Evolutionary conservation across 225 moss, liverwort and hornwort species (phyloP).

Genomic region (Pseudoscleropodium purum): DNA sequence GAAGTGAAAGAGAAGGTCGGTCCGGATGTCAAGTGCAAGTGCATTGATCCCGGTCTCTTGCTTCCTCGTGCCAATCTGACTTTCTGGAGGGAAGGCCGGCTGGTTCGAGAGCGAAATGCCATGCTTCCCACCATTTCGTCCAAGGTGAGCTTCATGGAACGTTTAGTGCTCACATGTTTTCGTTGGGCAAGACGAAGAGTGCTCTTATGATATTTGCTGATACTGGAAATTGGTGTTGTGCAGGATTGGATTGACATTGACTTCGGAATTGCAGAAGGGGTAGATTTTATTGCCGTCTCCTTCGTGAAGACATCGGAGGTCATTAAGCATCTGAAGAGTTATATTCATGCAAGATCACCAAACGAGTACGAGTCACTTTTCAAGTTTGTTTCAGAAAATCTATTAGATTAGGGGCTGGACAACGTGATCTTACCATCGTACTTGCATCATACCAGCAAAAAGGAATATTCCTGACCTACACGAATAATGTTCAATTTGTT

Average conservation of each 20-base stretch:
- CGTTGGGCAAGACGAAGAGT: not conserved
- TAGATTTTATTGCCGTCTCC: constrained; percentile 95
- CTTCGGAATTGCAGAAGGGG: constrained; percentile 87
- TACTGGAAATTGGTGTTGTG: not conserved
- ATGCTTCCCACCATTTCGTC: constrained; percentile 98
- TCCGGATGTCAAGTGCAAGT: constrained; percentile 84
- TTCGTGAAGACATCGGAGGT: constrained; percentile 95
- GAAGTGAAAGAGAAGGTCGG: constrained; percentile 85
- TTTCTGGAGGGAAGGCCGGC: constrained; percentile 83
- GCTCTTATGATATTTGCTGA: not conserved
- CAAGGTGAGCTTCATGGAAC: constrained; percentile 33
- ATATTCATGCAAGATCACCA: constrained; percentile 75
- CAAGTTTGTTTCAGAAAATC: not conserved
- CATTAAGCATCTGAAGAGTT: constrained; percentile 96
- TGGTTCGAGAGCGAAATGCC: constrained; percentile 87
- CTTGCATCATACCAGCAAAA: not conserved
- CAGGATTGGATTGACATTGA: constrained; percentile 99
- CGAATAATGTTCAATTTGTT: not conserved
- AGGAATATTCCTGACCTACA: not conserved
- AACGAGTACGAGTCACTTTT: constrained; percentile 36
- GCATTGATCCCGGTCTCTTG: constrained; percentile 84
- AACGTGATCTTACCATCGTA: not conserved
- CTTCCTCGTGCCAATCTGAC: constrained; percentile 95
- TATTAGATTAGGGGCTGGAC: not conserved
- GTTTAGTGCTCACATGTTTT: not conserved